Evolutionary conservation across 306 rosid genomes (phyloP).

Genomic region (Crotalaria pallida): DNA sequence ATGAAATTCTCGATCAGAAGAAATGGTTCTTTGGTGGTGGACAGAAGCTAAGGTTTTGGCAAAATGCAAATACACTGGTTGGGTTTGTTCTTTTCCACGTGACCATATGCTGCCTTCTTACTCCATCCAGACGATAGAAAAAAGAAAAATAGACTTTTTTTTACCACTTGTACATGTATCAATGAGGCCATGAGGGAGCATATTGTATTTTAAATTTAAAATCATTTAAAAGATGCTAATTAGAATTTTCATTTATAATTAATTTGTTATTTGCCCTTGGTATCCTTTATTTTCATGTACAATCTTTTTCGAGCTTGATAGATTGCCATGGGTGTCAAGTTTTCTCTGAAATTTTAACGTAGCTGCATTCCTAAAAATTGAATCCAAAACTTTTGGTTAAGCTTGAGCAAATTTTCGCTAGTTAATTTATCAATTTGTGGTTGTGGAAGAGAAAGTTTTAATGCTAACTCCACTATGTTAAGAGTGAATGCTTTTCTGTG

Average conservation of each 20-base stretch:
- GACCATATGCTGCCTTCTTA: slow-evolving; percentile 17
- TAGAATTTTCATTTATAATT: slow-evolving; percentile 7
- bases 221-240: slow-evolving; percentile 1
- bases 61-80: slow-evolving; percentile 7
- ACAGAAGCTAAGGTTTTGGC: slow-evolving; percentile 20
- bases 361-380: too few species aligned
- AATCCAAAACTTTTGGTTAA: too few species aligned
- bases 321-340: too few species aligned
- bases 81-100: background rate
- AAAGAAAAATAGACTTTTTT: slow-evolving; percentile 10
- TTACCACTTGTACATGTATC: slow-evolving; percentile 31
- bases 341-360: too few species aligned
- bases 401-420: too few species aligned
- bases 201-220: background rate
- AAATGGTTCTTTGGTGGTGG: background rate
- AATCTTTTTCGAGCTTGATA: too few species aligned
- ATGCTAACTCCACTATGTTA: background rate
- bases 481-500: background rate
- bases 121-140: background rate
- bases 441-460: background rate
- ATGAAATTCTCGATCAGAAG: slow-evolving; percentile 22
- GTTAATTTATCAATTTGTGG: too few species aligned
- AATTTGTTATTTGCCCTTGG: background rate
- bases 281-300: too few species aligned
- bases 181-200: background rate